Base-by-base conservation (phyloP, 2,329 filamentous ascomycete genomes). In the Clonostachys chloroleuca region DNA sequence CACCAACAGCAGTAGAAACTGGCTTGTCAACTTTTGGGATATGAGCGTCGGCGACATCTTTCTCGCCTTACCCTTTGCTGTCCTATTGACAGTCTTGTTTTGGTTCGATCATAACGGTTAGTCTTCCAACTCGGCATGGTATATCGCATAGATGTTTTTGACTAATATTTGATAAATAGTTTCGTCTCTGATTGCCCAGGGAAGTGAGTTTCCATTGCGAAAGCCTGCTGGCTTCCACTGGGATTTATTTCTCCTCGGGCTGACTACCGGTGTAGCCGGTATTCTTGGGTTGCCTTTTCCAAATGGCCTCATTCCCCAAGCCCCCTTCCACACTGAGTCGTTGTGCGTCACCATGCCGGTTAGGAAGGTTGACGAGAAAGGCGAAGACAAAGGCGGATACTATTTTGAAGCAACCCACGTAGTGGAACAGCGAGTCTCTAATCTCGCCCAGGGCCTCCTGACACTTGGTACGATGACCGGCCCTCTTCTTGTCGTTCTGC, bases 21-120 rank as follows among this genome's bases (percentile, higher is more conserved):
- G 90, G 90, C 75, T 95, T 46, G 81, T 95, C 24, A 75, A 82
- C 52, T 92, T 95, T 57, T 94, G 89, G 89, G 77, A 92, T 54
- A 75, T 95, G 46, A 72, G 71, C 42, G 81, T 86, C 6, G 77
- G 75, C 1, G 84, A 95, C 48, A 75, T 94, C 7, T 95, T 95
- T 60, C 73, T 91, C 40, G 90, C 91, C 2, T 78, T 95, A n/a
- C 91, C 91, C 0, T 95, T 95, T 68, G 90, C 89, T 1, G 59
- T 95, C 34, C 72, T 95, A 2, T 72, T 95, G 14, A 95, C 90
- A 0, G 83, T 95, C 18, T 69, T 95, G 5, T 95, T 95, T 62
- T 95, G 87, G 71, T 95, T 94, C 62, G 90, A 95, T 59, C 90
- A 95, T 59, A 95, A 94, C 56, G 86, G 86, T 88, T 70, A 51